These are phyloP conservation scores for Cladophialophora bantiana DNA, from an alignment of 2,329 filamentous ascomycete species.

Conservation along the genomic window DNA sequence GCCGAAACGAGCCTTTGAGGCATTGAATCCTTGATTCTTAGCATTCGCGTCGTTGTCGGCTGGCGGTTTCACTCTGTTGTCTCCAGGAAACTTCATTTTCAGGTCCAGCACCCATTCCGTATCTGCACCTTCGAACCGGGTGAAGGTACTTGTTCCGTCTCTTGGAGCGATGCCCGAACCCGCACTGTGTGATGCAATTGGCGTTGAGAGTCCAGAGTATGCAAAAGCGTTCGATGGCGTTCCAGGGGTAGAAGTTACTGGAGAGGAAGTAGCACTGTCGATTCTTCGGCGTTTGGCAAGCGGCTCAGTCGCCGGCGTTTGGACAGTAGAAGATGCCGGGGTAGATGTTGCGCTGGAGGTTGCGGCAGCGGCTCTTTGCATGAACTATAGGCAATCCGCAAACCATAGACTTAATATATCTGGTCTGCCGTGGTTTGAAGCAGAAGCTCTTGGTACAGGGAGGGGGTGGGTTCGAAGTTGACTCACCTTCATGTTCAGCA, in stretches of 20 bases:
- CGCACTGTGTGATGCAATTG: slow-evolving; percentile 13
- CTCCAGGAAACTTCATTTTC: slow-evolving; percentile 16
- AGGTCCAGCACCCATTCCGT: slow-evolving; percentile 41
- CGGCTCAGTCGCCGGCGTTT: slow-evolving; percentile 34
- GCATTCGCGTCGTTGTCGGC: background rate
- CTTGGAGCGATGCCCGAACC: slow-evolving; percentile 13
- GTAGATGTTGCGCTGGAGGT: slow-evolving; percentile 24
- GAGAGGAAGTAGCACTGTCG: slow-evolving; percentile 24
- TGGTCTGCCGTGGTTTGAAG: background rate
- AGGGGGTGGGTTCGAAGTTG: too few relatives aligned
- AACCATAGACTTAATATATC: background rate
- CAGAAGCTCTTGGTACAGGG: background rate
- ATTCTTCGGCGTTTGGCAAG: slow-evolving; percentile 34
- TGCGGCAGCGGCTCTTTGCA: slow-evolving; percentile 37
- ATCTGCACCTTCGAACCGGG: slow-evolving; percentile 30
- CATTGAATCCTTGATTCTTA: slow-evolving; percentile 1
- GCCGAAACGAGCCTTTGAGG: background rate
- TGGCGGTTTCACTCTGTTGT: background rate
- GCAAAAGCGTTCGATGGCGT: slow-evolving; percentile 16
- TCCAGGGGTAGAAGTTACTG: slow-evolving; percentile 22
- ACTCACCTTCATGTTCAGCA: slow-evolving; percentile 42
- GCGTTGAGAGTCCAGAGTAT: background rate
- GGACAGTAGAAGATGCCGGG: slow-evolving; percentile 15
- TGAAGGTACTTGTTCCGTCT: slow-evolving; percentile 31
- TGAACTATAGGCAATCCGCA: slow-evolving; percentile 34